Evolutionary conservation across 139 green algal species (phyloP).

Genomic region (Chlorella sp.): DNA sequence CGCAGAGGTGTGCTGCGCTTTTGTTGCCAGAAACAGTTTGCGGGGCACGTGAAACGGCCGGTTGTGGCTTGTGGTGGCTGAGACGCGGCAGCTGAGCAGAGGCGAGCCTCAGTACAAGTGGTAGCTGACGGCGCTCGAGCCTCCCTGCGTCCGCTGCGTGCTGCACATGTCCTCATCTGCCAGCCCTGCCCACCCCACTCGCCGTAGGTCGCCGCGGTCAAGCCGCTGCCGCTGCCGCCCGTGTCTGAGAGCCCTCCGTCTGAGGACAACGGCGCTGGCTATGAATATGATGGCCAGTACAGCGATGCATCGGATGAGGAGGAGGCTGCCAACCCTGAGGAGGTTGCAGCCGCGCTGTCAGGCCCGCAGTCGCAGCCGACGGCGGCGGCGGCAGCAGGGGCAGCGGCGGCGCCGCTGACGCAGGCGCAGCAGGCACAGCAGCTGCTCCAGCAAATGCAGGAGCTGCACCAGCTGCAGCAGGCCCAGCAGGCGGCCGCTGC

Average conservation of each 20-base stretch:
- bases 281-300: constrained; percentile 8
- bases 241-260: background rate
- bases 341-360: background rate
- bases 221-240: constrained; percentile 5
- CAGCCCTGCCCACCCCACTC: background rate
- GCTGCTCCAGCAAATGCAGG: background rate
- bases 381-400: background rate
- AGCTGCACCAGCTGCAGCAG: background rate
- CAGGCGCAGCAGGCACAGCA: background rate
- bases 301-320: background rate
- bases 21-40: no score
- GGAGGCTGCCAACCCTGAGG: background rate
- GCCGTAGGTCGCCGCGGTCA: constrained; percentile 6
- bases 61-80: no score
- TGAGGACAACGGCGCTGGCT: background rate
- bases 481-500: background rate
- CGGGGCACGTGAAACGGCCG: no score
- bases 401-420: background rate
- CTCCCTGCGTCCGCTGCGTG: no score
- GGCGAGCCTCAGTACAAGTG: no score
- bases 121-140: no score
- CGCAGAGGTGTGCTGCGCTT: background rate
- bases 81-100: no score
- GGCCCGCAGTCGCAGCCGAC: background rate
- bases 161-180: background rate